Conservation (phyloP, 1,284 basidiomycete genomes). For the Fistulinella cinereoalba region DNA sequence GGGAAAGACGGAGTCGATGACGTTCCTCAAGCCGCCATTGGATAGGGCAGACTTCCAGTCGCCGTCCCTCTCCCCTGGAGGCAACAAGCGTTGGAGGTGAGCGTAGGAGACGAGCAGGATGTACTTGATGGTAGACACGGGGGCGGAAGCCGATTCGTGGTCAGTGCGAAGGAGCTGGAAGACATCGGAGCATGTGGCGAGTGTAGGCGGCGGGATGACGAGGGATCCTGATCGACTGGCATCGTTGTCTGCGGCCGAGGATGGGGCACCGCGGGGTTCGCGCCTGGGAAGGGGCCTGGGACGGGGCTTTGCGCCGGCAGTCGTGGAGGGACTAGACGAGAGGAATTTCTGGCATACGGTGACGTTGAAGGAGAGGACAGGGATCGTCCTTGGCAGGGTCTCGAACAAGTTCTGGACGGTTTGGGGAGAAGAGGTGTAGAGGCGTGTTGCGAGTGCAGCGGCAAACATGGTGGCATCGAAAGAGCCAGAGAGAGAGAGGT, state of each 20-base stretch:
- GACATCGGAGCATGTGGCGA: slow-evolving; percentile 14
- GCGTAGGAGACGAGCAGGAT: slow-evolving; percentile 48
- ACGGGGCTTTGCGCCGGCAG: slow-evolving; percentile 19
- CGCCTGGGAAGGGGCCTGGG: slow-evolving; percentile 38
- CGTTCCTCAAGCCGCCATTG: slow-evolving; percentile 17
- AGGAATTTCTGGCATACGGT: slow-evolving; percentile 47
- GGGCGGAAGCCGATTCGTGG: slow-evolving; percentile 27
- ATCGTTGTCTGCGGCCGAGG: slow-evolving; percentile 11
- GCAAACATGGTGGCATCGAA: slow-evolving; percentile 52
- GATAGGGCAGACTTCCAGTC: slow-evolving; percentile 40
- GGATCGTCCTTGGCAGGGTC: slow-evolving; percentile 39
- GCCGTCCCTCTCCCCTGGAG: slow-evolving; percentile 36
- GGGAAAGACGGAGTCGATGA: slow-evolving; percentile 21
- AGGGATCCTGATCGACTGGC: slow-evolving; percentile 12
- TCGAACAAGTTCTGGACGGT: slow-evolving; percentile 41
- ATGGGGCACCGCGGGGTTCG: slow-evolving; percentile 6
- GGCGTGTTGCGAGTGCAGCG: slow-evolving; percentile 44
- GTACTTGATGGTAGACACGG: slow-evolving; percentile 38
- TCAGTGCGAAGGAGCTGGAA: slow-evolving; percentile 18
- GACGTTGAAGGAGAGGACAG: slow-evolving; percentile 47
- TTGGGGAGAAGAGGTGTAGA: slow-evolving; percentile 39
- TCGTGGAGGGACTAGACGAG: slow-evolving; percentile 20
- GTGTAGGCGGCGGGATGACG: slow-evolving; percentile 17
- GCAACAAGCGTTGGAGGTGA: slow-evolving; percentile 38
- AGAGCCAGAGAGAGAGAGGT: slow-evolving; percentile 47